Base-by-base conservation (phyloP, 129 eudicot genomes). In the Saussurea involucrata region DNA sequence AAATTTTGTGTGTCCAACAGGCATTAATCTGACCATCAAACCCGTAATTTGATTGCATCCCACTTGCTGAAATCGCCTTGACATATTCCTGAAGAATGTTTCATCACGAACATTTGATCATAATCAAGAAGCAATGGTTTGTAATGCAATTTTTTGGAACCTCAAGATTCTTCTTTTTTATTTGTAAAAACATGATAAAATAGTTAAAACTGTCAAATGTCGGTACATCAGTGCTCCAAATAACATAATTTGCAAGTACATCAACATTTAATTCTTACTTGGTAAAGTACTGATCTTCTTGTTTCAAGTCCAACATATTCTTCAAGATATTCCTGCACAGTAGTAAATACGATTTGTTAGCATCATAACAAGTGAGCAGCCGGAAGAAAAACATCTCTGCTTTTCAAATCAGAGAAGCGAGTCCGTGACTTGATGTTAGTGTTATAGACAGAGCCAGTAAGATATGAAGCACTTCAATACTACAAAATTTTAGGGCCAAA, bases 11-110 rank as follows among this genome's bases (percentile, higher is more conserved):
- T 24, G 90, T 92, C 99, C 99, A 95, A 71, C 99, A 95, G 15
- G 97, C 99, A 81, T 88, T 88, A 40, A 89, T 69, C 83, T 95
- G 99, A 44, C 99, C 99, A 64, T 95, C 99, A 82, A 95, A 92
- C 71, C 99, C 97, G 70, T 83, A 76, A 74, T 72, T 92, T 60
- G 97, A 81, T 72, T 95, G 99, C 99, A 95, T 88, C 63, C 98
- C 98, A 40, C 90, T 81, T 40, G 93, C 80, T 61, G 98, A 95
- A 76, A 95, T 95, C 9, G 90, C 94, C 85, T 88, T 89, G 42
- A 95, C 98, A 75, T 95, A 95, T 80, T 91, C 87, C 98, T 95
- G 89, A 66, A 85, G 8, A 69, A 86, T 63, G 32, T 82, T 68
- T 21, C 6, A 25, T 69, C n/a, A 66, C 63, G 72, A 66, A 46